Percentiles rank a stretch among this genome's conserved stretches.
Conservation (phyloP, 176 grass and related monocot species). For the Lolium multiflorum region DNA sequence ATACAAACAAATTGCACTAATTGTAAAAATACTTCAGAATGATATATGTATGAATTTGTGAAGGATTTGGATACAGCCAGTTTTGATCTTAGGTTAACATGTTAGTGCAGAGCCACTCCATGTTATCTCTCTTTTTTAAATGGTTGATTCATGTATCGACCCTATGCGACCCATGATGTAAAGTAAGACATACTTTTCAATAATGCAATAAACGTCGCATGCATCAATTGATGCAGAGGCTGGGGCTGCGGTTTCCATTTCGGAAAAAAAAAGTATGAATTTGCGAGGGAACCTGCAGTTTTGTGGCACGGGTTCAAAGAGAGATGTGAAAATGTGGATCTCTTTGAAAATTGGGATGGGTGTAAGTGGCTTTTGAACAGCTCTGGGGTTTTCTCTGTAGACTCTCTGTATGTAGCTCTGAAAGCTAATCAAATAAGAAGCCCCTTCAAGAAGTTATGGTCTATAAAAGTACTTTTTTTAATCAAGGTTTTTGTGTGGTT, state of each 20-base stretch:
- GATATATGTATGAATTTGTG: neutral
- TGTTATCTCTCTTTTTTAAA: too few species aligned
- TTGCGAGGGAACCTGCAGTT: neutral
- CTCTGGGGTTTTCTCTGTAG: neutral
- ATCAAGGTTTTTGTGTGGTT: neutral
- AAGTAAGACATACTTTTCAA: too few species aligned
- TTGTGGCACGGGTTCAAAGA: neutral
- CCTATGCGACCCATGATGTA: too few species aligned
- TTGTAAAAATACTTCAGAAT: conserved; percentile 23
- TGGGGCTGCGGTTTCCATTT: too few species aligned
- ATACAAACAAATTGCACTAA: neutral
- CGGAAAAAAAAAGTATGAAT: neutral
- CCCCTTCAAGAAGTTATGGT: neutral
- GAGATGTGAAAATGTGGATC: neutral
- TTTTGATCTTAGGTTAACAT: too few species aligned
- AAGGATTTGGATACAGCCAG: neutral
- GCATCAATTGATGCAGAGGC: too few species aligned
- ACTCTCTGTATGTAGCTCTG: neutral
- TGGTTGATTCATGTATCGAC: too few species aligned
- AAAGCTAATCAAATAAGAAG: neutral
- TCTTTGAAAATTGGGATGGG: neutral
- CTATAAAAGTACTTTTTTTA: neutral
- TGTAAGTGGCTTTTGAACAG: neutral
- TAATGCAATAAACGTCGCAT: too few species aligned
- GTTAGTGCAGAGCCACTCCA: too few species aligned